phyloP scores from a whole-genome alignment of 2,329 filamentous ascomycete species.

The Decorospora gaudefroyi region DNA sequence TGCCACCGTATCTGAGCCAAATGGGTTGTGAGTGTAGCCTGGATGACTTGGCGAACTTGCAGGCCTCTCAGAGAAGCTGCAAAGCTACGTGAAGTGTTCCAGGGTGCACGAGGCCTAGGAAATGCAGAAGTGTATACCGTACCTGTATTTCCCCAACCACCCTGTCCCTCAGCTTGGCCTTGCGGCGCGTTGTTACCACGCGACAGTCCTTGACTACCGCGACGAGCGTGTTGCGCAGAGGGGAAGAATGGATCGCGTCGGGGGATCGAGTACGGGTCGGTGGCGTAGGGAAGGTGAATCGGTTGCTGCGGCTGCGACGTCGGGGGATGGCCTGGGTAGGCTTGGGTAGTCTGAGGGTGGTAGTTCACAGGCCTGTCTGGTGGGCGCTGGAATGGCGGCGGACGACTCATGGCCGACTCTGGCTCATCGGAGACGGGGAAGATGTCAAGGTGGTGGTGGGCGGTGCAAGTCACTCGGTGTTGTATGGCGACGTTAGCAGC shows the following conservation, averaged over 20 bases:
- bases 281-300: slow-evolving; percentile 51
- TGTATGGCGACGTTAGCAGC: no score
- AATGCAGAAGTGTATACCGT: slow-evolving; percentile 27
- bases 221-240: slow-evolving; percentile 42
- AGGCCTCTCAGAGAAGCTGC: neutral
- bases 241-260: slow-evolving; percentile 55
- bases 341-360: slow-evolving; percentile 26
- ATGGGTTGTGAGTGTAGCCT: slow-evolving; percentile 3
- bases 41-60: slow-evolving; percentile 1
- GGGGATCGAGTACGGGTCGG: slow-evolving; percentile 54
- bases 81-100: slow-evolving; percentile 4
- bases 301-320: slow-evolving; percentile 42
- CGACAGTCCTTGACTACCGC: slow-evolving; percentile 49
- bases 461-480: neutral
- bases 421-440: slow-evolving; percentile 19
- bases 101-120: neutral
- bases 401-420: slow-evolving; percentile 45
- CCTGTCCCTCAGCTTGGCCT: slow-evolving; percentile 38
- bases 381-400: slow-evolving; percentile 47
- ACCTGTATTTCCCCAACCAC: slow-evolving; percentile 47
- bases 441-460: slow-evolving; percentile 3
- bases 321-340: slow-evolving; percentile 45
- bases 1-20: slow-evolving; percentile 23
- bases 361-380: slow-evolving; percentile 56
- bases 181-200: slow-evolving; percentile 38